Evolutionary conservation across 441 rosid genomes (phyloP), one percentile per base, ranked within the genome.

Genomic region (Croton setiger): DNA sequence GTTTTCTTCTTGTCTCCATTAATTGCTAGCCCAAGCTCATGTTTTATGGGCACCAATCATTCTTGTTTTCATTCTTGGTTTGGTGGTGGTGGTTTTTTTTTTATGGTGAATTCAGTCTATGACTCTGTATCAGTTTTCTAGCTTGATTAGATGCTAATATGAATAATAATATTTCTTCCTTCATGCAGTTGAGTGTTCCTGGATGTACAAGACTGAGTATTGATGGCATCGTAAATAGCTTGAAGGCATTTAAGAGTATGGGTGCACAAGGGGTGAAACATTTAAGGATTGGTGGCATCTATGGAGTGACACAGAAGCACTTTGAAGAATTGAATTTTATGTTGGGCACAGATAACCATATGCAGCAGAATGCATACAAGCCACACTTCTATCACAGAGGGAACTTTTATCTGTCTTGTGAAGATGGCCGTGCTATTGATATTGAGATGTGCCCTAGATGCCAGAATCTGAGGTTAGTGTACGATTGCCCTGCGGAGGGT

Each of bases 361-460:
- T 54, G 9, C 78, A 75, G 69, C 84, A 43, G 81, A 72, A 63
- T 60, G 18, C 36, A 63, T 77, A 65, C 63, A 87, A 84, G 77
- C 99, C 91, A 12, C 94, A 79, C 68, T 89, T 84, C 78, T 92
- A 84, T 75, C 83, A 76, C 64, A 82, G 86, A 80, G 87, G 85
- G 74, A 82, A 79, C 36, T 51, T 84, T 35, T 88, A 85, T 75
- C 68, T 86, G 49, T 81, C 92, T 5, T 87, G 87, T 74, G 92
- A 89, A 21, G 96, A 92, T 74, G 88, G 84, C 56, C 80, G 88
- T 70, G 75, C 77, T 23, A 79, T 95, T 52, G 99, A 95, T 71
- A 88, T 95, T 69, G 99, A 92, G 82, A 79, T 79, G 78, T 95
- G 99, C 76, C 98, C 97, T 0, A 84, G 78, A 76, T 95, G 99